Base-by-base conservation (phyloP, 495 filamentous ascomycete genomes). In the Parathielavia appendiculata region DNA sequence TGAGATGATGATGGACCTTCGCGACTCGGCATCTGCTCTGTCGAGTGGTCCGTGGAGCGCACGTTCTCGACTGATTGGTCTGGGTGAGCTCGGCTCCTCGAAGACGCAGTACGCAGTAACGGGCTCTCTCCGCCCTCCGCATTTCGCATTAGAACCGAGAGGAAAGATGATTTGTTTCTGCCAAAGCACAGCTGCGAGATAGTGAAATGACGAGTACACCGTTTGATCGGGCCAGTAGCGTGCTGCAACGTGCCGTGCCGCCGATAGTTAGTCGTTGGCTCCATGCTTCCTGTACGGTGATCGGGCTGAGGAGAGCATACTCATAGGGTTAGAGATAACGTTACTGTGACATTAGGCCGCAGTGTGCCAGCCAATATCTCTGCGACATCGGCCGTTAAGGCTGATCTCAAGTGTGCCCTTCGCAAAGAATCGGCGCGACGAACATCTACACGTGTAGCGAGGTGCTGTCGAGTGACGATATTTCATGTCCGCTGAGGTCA, bases 41-140 rank as follows among this genome's bases (percentile, higher is more conserved):
- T 30, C 6, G 26, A 30, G 3, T 30, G 47, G 62, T 56, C 58
- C 62, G 65, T 57, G 52, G 60, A 53, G 64, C 63, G 66, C 70
- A 72, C 70, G 70, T 72, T 72, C 41, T 47, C 16, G 64, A 40
- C 61, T 72, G 69, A 70, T 70, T 72, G 69, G 69, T 41, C 61
- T 56, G 65, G 52, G 51, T 12, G 41, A 32, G 51, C 45, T 56
- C 46, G 62, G 59, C 58, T 49, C 56, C 59, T 41, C 60, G 56
- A 48, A 19, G 41, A 47, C 59, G 64, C 59, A 67, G 58, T 50
- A 47, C 59, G 64, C 59, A 67, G 58, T 50, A 46, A 60, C 44
- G 35, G 34, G n/a, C n/a, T 34, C 6, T n/a, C 35, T 48, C 17
- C 19, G 30, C 34, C 35, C 56, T 57, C 54, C 38, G 53, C 41